Evolutionary conservation across 148 eudicot genomes (phyloP), one percentile per base, ranked within the genome.

Genomic region (Euryodendron excelsum): DNA sequence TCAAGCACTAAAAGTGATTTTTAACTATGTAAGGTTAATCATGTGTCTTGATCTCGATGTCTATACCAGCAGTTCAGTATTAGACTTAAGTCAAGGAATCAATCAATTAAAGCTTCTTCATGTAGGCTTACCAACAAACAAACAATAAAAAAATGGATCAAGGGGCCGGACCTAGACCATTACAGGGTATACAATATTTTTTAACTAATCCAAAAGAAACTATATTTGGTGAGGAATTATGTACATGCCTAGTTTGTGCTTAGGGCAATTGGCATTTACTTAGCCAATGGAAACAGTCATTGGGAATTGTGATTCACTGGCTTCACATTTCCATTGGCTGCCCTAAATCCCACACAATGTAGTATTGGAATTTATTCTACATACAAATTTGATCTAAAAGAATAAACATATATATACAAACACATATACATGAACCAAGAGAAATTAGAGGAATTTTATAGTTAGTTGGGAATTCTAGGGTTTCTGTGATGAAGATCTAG

Each of bases 61-160:
- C 36, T 62, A 3, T 31, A 62, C 28, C 67, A 30, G 25, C 1
- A 45, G 27, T 27, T 27, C 8, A 45, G 25, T 47, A 71, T 28
- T 10, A n/a, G 18, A 25, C 20, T 60, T 14, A 33, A 44, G 80
- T 67, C 73, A 53, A 65, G 21, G 62, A 55, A 66, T 5, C 36
- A 69, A 76, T 75, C 61, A 69, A 76, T 75, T 52, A 39, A 75
- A 56, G 69, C 44, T 79, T 75, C 58, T 64, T n/a, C 48, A 25
- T 70, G 77, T 79, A 79, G 80, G 80, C 72, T 80, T 74, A 83
- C 77, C 41, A 79, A 76, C 80, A 25, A 79, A 53, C 79, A 78
- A 82, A 71, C 69, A 76, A 76, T 74, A 55, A 66, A 75, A 21
- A 58, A 79, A 61, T 56, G 15, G 50, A 53, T 48, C 41, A 79